Conservation (phyloP, 805 yeast genomes). For the Pichia membranifaciens region DNA sequence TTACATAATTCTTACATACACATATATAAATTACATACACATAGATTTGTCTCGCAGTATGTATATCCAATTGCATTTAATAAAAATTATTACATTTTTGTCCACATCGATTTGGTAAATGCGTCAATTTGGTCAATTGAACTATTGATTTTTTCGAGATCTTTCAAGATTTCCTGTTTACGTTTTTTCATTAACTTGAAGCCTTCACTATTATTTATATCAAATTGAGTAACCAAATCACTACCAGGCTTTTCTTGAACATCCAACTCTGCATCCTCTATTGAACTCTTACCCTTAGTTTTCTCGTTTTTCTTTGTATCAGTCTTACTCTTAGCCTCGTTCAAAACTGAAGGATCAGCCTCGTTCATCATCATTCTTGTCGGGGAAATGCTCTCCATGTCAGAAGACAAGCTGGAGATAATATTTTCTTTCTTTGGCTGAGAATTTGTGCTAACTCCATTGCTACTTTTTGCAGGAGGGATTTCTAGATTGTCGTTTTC, state of each 20-base stretch:
- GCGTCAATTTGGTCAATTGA: slow-evolving; percentile 44
- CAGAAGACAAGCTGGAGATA: slow-evolving; percentile 1
- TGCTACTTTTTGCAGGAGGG: background rate
- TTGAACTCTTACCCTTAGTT: background rate
- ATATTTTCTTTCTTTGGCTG: background rate
- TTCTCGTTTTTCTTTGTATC: background rate
- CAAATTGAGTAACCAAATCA: slow-evolving; percentile 11
- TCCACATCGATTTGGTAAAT: slow-evolving; percentile 40
- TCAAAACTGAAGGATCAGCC: background rate
- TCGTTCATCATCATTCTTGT: background rate
- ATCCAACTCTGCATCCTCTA: background rate
- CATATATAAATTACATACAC: no score
- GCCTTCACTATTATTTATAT: slow-evolving; percentile 36
- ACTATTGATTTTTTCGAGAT: slow-evolving; percentile 48
- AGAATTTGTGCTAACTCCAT: background rate
- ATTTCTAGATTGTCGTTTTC: background rate
- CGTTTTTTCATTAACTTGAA: slow-evolving; percentile 47
- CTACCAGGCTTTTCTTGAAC: background rate
- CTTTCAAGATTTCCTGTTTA: slow-evolving; percentile 42
- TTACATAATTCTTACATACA: no score
- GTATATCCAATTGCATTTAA: no score
- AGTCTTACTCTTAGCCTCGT: background rate
- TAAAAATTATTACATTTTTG: slow-evolving; percentile 7
- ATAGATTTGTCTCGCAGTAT: no score
- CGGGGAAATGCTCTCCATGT: background rate